These are phyloP conservation scores for Aspergillus puulaauensis DNA, from an alignment of 2,329 filamentous ascomycete species.

Conservation along the genomic window DNA sequence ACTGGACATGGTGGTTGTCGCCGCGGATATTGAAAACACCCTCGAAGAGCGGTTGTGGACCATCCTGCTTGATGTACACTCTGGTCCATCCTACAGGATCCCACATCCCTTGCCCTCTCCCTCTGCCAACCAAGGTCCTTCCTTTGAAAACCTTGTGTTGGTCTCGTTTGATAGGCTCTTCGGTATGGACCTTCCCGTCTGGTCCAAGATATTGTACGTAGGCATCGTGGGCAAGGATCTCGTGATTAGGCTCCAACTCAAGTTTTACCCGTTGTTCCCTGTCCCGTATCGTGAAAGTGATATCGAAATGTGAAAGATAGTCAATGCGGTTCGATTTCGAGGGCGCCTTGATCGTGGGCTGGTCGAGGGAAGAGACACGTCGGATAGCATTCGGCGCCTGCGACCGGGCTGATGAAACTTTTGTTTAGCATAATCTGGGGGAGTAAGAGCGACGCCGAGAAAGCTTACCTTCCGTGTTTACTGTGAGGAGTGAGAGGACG, in stretches of 20 bases:
- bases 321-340: constrained; percentile 68
- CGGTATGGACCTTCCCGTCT: constrained; percentile 66
- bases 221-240: constrained; percentile 77
- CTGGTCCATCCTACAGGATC: constrained; percentile 83
- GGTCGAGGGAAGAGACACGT: constrained; percentile 70
- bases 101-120: constrained; percentile 66
- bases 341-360: constrained; percentile 74
- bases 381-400: constrained; percentile 73
- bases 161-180: constrained; percentile 69
- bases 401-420: constrained; percentile 60
- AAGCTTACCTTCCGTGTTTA: constrained; percentile 15
- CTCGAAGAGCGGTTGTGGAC: constrained; percentile 77
- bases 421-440: not conserved
- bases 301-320: constrained; percentile 77
- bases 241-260: constrained; percentile 83
- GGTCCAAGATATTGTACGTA: constrained; percentile 68
- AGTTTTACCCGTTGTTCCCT: constrained; percentile 71
- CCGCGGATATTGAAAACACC: constrained; percentile 80
- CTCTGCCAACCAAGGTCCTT: constrained; percentile 66
- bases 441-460: not conserved
- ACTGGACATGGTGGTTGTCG: constrained; percentile 84
- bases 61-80: constrained; percentile 75
- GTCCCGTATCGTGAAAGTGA: constrained; percentile 74
- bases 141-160: constrained; percentile 85
- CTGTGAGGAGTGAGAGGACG: constrained; percentile 24